These are phyloP conservation scores for Acanthochlamys bracteata DNA, from an alignment of 106 monocot species.

Conservation along the genomic window DNA sequence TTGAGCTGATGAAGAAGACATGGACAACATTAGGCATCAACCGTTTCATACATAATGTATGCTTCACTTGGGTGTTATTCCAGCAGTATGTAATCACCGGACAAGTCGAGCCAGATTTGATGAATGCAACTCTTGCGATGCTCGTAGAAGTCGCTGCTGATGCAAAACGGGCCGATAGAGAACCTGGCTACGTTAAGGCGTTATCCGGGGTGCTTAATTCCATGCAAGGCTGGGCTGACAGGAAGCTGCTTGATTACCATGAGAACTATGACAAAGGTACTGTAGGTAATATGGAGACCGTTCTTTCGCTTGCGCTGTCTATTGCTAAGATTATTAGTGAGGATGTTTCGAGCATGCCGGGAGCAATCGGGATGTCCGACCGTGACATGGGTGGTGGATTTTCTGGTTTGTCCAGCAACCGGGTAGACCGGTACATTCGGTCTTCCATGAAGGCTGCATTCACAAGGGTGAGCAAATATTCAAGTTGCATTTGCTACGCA, in stretches of 20 bases:
- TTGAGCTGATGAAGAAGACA: slow-evolving; percentile 44
- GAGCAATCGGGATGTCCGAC: not conserved
- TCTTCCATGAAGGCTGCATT: slow-evolving; percentile 30
- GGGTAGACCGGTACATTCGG: slow-evolving; percentile 33
- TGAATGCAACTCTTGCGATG: slow-evolving; percentile 22
- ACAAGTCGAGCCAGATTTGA: slow-evolving; percentile 31
- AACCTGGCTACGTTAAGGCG: slow-evolving; percentile 15
- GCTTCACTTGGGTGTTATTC: slow-evolving; percentile 37
- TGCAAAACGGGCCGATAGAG: slow-evolving; percentile 18
- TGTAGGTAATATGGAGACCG: slow-evolving; percentile 20
- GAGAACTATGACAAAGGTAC: slow-evolving; percentile 14
- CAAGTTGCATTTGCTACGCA: no score
- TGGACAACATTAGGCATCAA: slow-evolving; percentile 31
- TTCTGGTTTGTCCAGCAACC: not conserved
- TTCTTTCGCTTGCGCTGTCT: slow-evolving; percentile 21
- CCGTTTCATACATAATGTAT: slow-evolving; percentile 29
- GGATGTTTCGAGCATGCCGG: slow-evolving; percentile 1
- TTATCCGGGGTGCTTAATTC: slow-evolving; percentile 20
- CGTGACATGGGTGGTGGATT: not conserved
- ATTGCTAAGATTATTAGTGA: slow-evolving; percentile 21
- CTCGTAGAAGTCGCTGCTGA: slow-evolving; percentile 25
- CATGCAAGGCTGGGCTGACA: slow-evolving; percentile 37
- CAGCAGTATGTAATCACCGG: slow-evolving; percentile 34
- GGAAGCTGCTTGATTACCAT: slow-evolving; percentile 31
- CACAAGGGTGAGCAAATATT: slow-evolving; percentile 15